A percentile compares a stretch with the other conserved stretches of the same genome.
Evolutionary conservation across 345 rosid species (phyloP).

Genomic region (Hibiscus mutabilis): DNA sequence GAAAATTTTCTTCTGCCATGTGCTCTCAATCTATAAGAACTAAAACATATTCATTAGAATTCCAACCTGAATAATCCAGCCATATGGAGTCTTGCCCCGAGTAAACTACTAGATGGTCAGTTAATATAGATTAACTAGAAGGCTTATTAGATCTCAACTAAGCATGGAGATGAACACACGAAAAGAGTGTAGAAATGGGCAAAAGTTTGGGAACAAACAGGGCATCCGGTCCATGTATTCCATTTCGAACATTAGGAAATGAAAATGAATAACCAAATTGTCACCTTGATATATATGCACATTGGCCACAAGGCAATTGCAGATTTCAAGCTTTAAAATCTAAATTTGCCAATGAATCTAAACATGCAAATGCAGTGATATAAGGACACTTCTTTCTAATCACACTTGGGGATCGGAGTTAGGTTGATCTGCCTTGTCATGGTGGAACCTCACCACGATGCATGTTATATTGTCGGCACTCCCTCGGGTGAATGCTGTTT

Average conservation of each 20-base stretch:
- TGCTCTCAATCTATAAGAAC: too few species aligned
- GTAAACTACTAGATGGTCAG: not conserved
- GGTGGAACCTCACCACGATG: constrained; percentile 82
- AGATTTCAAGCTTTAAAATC: constrained; percentile 7
- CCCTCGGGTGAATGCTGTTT: constrained; percentile 73
- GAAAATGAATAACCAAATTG: constrained; percentile 25
- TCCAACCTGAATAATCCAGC: too few species aligned
- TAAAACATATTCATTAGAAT: too few species aligned
- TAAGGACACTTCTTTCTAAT: too few species aligned
- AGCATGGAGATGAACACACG: not conserved
- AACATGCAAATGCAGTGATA: not conserved
- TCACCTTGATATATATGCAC: constrained; percentile 31
- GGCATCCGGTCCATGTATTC: not conserved
- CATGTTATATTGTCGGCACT: constrained; percentile 98
- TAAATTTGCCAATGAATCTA: constrained; percentile 14
- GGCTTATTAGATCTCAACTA: not conserved
- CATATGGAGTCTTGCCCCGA: not conserved
- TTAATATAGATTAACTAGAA: not conserved
- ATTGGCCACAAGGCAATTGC: constrained; percentile 10
- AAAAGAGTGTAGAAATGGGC: not conserved
- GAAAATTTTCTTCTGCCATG: too few species aligned
- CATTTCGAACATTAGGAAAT: not conserved
- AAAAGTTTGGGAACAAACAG: not conserved
- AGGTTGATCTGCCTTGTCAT: constrained; percentile 26
- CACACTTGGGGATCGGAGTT: too few species aligned